A percentile compares a stretch with the other conserved stretches of the same genome.
Conservation (phyloP, 176 grass and related monocot genomes). For the Hordeum marinum region DNA sequence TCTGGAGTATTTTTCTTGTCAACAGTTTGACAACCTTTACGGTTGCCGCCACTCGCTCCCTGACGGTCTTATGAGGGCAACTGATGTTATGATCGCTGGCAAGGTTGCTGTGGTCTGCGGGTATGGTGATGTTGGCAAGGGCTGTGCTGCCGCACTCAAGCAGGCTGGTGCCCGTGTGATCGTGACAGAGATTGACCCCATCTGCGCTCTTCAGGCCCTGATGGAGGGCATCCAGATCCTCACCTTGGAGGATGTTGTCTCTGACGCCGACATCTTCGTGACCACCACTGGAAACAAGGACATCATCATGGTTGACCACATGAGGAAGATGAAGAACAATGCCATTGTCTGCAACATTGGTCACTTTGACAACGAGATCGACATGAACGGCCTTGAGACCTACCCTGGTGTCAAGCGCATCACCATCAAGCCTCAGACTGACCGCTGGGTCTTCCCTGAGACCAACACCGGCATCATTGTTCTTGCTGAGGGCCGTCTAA, state of each 20-base stretch:
- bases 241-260: constrained; percentile 77
- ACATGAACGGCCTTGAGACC: constrained; percentile 75
- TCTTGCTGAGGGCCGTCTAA: constrained; percentile 93
- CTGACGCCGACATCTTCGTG: constrained; percentile 81
- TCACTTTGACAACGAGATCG: constrained; percentile 98
- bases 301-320: constrained; percentile 97
- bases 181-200: constrained; percentile 95
- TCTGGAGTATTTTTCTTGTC: not conserved
- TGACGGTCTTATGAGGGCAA: constrained; percentile 96
- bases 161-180: constrained; percentile 96
- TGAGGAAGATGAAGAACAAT: constrained; percentile 99
- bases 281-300: constrained; percentile 99
- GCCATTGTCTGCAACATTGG: constrained; percentile 99
- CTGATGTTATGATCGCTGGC: constrained; percentile 95
- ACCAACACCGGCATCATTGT: constrained; percentile 83
- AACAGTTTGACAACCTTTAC: constrained; percentile 93
- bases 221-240: constrained; percentile 93
- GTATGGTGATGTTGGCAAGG: constrained; percentile 96
- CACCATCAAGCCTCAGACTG: constrained; percentile 99
- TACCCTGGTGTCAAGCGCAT: constrained; percentile 94
- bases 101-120: constrained; percentile 90
- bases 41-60: constrained; percentile 97
- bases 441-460: constrained; percentile 98
- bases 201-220: constrained; percentile 93
- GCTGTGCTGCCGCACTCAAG: constrained; percentile 86